A percentile compares a stretch with the other conserved stretches of the same genome.
These are phyloP conservation scores for Exidia glandulosa DNA, from an alignment of 768 basidiomycete genomes.

Conservation along the genomic window DNA sequence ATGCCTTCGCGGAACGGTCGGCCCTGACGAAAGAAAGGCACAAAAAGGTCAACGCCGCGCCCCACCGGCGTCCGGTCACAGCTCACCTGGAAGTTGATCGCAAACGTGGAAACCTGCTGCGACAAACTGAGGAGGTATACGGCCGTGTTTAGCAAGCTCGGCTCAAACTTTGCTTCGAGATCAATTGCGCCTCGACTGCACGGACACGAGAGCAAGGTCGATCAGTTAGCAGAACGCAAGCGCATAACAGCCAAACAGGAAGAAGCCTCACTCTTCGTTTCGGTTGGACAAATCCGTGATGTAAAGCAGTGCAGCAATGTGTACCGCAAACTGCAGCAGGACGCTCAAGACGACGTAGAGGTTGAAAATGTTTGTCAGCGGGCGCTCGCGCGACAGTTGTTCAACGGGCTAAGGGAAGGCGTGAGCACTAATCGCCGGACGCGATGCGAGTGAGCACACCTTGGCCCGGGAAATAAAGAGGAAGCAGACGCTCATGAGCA, in stretches of 20 bases:
- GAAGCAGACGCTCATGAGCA: slow-evolving; percentile 98
- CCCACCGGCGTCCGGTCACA: not conserved
- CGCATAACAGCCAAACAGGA: slow-evolving; percentile 1
- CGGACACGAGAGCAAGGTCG: not conserved
- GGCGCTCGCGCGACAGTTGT: slow-evolving; percentile 86
- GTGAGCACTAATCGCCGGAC: not conserved
- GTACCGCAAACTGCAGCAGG: slow-evolving; percentile 84
- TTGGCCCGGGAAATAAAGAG: slow-evolving; percentile 95
- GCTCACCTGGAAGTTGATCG: slow-evolving; percentile 88
- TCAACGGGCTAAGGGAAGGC: slow-evolving; percentile 68
- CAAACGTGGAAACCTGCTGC: slow-evolving; percentile 97
- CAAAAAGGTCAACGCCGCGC: too few species aligned
- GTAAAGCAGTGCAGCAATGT: slow-evolving; percentile 83
- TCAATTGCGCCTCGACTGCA: slow-evolving; percentile 67
- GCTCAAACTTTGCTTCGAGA: slow-evolving; percentile 93
- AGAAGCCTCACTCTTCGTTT: slow-evolving; percentile 57
- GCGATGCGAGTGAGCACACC: slow-evolving; percentile 33
- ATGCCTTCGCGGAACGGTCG: slow-evolving; percentile 98
- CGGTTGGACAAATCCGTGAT: slow-evolving; percentile 78
- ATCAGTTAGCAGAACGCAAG: not conserved
- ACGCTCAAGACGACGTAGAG: slow-evolving; percentile 90
- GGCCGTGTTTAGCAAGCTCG: slow-evolving; percentile 87
- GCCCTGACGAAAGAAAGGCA: slow-evolving; percentile 35
- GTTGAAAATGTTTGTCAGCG: slow-evolving; percentile 93
- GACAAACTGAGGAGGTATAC: slow-evolving; percentile 92